These are phyloP conservation scores for Verruconis gallopava DNA, from an alignment of 2,329 filamentous ascomycete species.

Conservation along the genomic window DNA sequence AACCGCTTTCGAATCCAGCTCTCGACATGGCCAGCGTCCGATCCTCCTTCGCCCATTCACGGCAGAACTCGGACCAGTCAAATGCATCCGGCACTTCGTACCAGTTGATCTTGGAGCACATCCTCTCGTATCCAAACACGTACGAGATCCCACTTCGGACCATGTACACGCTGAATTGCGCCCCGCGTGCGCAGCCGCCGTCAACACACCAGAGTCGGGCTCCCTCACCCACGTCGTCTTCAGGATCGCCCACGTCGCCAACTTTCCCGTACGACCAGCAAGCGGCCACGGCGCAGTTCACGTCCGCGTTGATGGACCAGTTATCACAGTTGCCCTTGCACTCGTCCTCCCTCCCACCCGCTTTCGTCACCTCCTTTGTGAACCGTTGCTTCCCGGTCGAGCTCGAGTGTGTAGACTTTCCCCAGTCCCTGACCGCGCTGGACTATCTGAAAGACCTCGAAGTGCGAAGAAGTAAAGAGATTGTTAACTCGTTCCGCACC, in stretches of 20 bases:
- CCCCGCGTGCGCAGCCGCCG: conserved; percentile 33
- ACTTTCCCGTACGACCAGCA: conserved; percentile 7
- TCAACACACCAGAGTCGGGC: conserved; percentile 22
- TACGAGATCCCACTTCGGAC: conserved; percentile 55
- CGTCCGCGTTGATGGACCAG: conserved; percentile 39
- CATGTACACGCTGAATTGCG: conserved; percentile 55
- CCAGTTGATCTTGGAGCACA: conserved; percentile 27
- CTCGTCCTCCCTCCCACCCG: conserved; percentile 47
- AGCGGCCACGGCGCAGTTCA: conserved; percentile 32
- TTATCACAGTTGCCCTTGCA: conserved; percentile 46
- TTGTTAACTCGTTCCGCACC: conserved; percentile 39
- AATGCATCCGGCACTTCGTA: conserved; percentile 19
- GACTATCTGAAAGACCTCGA: conserved; percentile 55
- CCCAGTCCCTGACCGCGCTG: conserved; percentile 50
- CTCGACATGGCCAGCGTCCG: background rate
- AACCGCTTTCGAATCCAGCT: too few relatives aligned
- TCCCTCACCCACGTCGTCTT: conserved; percentile 21
- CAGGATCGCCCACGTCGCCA: conserved; percentile 22
- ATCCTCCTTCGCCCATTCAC: conserved; percentile 20
- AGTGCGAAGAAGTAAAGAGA: conserved; percentile 44
- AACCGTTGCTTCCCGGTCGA: conserved; percentile 44
- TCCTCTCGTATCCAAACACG: conserved; percentile 46
- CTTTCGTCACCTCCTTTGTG: conserved; percentile 50
- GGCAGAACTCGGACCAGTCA: conserved; percentile 24
- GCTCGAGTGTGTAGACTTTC: conserved; percentile 48